Evolutionary conservation across 768 basidiomycete genomes (phyloP).

Genomic region (Tricholoma sp.): DNA sequence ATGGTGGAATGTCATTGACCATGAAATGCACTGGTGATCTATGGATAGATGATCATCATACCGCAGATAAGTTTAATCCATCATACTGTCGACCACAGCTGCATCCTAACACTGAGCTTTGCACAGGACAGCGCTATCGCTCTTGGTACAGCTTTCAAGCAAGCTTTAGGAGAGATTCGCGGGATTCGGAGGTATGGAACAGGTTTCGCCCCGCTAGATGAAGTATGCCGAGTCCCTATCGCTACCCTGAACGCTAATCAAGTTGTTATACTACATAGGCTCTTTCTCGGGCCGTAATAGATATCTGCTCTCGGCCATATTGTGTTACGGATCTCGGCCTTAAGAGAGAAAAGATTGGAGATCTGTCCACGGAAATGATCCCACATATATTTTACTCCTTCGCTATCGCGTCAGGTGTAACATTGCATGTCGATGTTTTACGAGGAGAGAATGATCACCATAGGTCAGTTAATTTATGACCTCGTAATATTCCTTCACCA

Average conservation of each 20-base stretch:
- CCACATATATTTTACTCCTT: slow-evolving; percentile 98
- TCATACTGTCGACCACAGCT: background rate
- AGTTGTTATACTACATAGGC: slow-evolving; percentile 61
- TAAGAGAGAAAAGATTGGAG: slow-evolving; percentile 88
- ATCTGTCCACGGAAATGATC: slow-evolving; percentile 96
- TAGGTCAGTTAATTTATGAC: slow-evolving; percentile 47
- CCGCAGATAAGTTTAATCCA: slow-evolving; percentile 75
- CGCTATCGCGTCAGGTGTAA: slow-evolving; percentile 92
- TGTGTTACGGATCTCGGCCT: slow-evolving; percentile 90
- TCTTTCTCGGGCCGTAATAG: slow-evolving; percentile 91
- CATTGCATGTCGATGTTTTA: slow-evolving; percentile 91
- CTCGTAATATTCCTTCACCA: background rate
- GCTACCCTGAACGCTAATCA: background rate
- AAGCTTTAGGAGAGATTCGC: slow-evolving; percentile 89
- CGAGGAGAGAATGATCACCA: slow-evolving; percentile 98
- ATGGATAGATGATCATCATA: slow-evolving; percentile 98
- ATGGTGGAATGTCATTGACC: slow-evolving; percentile 87
- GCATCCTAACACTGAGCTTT: slow-evolving; percentile 13
- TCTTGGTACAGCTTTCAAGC: slow-evolving; percentile 86
- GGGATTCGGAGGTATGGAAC: slow-evolving; percentile 96
- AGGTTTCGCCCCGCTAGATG: slow-evolving; percentile 94
- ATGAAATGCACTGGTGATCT: slow-evolving; percentile 94
- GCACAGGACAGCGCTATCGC: slow-evolving; percentile 88
- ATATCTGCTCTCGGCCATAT: slow-evolving; percentile 96
- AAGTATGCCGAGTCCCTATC: slow-evolving; percentile 47